These are phyloP conservation scores for Ustilago xerochloae DNA, from an alignment of 1,284 basidiomycete species.

Conservation along the genomic window DNA sequence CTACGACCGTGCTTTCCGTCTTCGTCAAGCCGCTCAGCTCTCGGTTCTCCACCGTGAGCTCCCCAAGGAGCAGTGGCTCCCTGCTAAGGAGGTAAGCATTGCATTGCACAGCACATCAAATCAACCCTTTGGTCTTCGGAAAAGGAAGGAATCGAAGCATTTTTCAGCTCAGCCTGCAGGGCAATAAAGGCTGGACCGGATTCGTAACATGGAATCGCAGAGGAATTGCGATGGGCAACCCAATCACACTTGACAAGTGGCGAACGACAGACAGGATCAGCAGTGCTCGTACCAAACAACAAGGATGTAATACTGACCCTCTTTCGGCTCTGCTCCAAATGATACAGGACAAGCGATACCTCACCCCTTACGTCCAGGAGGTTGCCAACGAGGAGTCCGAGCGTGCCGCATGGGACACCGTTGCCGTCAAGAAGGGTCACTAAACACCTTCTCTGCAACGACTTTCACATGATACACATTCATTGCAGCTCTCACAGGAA, in stretches of 20 bases:
- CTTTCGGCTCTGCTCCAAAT: slow-evolving; percentile 9
- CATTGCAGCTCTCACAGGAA: too few species aligned
- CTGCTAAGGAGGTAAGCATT: slow-evolving; percentile 77
- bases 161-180: too few species aligned
- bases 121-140: too few species aligned
- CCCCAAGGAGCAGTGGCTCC: slow-evolving; percentile 86
- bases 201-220: too few species aligned
- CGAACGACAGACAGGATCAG: too few species aligned
- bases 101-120: too few species aligned
- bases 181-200: too few species aligned
- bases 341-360: slow-evolving; percentile 88
- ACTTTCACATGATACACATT: too few species aligned
- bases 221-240: too few species aligned
- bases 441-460: too few species aligned
- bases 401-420: slow-evolving; percentile 83
- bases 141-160: not conserved
- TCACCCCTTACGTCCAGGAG: slow-evolving; percentile 81
- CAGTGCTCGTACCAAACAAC: too few species aligned
- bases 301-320: not conserved
- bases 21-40: slow-evolving; percentile 84
- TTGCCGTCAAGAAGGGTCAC: slow-evolving; percentile 62
- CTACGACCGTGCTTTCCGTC: slow-evolving; percentile 91
- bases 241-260: too few species aligned
- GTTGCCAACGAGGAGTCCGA: slow-evolving; percentile 83
- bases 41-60: slow-evolving; percentile 84